phyloP scores from a whole-genome alignment of 2,329 filamentous ascomycete genomes.

The Whalleya microplaca region DNA sequence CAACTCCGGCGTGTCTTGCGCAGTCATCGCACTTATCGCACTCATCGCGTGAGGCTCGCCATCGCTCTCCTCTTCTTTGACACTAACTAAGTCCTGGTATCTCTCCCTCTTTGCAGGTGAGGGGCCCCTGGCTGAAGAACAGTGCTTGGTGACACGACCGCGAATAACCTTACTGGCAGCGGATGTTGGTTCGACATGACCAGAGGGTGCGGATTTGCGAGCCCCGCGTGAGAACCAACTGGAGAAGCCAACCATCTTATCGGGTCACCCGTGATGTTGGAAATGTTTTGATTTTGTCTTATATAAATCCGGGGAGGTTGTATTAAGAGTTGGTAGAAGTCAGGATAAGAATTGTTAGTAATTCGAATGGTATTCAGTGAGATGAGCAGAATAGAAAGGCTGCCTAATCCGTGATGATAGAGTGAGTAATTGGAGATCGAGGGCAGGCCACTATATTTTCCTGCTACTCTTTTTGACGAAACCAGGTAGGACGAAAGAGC shows the following conservation, averaged over 20 bases:
- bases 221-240: slow-evolving; percentile 16
- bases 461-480: not conserved
- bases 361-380: not conserved
- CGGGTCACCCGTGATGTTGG: not conserved
- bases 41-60: not conserved
- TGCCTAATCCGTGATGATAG: not conserved
- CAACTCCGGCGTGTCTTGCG: no score
- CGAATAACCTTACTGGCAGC: slow-evolving; percentile 16
- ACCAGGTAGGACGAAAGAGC: not conserved
- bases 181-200: not conserved
- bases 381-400: not conserved
- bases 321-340: not conserved
- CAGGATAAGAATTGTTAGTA: not conserved
- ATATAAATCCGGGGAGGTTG: not conserved
- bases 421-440: not conserved
- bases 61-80: not conserved
- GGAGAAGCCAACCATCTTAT: slow-evolving; percentile 17
- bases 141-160: slow-evolving; percentile 28
- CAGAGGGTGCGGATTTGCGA: not conserved
- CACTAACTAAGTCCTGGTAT: not conserved
- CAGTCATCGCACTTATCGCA: no score
- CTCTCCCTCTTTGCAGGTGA: not conserved
- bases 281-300: not conserved
- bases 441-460: not conserved
- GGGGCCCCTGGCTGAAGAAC: not conserved